Percentiles rank a stretch among this genome's conserved stretches.
phyloP scores from a whole-genome alignment of 1,139 yeast genomes.

The Zygoascus meyerae region DNA sequence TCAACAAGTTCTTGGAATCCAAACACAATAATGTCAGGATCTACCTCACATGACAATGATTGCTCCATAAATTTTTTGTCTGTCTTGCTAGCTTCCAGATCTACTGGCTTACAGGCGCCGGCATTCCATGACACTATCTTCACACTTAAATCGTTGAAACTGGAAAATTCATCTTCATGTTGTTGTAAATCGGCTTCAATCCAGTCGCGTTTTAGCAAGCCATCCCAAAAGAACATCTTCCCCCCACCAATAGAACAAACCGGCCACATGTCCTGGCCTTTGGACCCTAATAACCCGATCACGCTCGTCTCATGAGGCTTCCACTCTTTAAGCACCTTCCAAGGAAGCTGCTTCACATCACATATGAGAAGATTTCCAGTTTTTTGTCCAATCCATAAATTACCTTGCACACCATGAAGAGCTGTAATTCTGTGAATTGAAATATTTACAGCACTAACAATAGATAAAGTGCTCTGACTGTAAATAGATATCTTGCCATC shows the following conservation, averaged over 20 bases:
- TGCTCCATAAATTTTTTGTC: conserved; percentile 21
- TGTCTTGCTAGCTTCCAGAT: conserved; percentile 24
- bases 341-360: conserved; percentile 30
- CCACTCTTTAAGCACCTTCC: conserved; percentile 38
- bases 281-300: conserved; percentile 19
- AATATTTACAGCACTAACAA: conserved; percentile 32
- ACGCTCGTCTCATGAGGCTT: conserved; percentile 35
- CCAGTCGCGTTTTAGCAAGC: conserved; percentile 34
- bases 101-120: conserved; percentile 37
- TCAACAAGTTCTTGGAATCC: conserved; percentile 95
- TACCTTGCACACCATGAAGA: conserved; percentile 30
- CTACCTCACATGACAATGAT: conserved; percentile 15
- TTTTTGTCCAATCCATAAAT: conserved; percentile 38
- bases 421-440: conserved; percentile 33
- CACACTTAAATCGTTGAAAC: conserved; percentile 26
- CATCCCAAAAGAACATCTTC: conserved; percentile 34
- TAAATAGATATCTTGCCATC: conserved; percentile 38
- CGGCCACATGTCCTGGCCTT: conserved; percentile 9
- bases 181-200: conserved; percentile 30
- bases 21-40: conserved; percentile 70
- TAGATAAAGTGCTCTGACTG: conserved; percentile 24
- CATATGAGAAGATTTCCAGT: conserved; percentile 36
- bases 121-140: conserved; percentile 41
- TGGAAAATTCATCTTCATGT: conserved; percentile 29
- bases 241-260: conserved; percentile 19